A percentile compares a stretch with the other conserved stretches of the same genome.
phyloP scores from a whole-genome alignment of 768 basidiomycete genomes.

The Kwoniella sp. region DNA sequence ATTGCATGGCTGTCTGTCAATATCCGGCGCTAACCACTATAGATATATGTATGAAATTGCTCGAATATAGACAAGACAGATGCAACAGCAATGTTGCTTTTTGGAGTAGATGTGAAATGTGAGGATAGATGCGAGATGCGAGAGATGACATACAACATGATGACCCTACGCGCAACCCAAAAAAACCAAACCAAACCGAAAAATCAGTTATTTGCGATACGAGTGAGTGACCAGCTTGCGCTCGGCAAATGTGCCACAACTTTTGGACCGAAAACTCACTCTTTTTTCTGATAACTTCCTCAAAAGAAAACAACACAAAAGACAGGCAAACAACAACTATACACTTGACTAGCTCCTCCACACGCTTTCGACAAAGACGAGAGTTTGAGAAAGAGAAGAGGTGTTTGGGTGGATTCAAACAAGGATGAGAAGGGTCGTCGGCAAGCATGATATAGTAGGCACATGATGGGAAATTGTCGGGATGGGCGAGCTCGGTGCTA shows the following conservation, averaged over 20 bases:
- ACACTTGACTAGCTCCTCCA: constrained; percentile 1
- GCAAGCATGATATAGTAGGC: too few species aligned
- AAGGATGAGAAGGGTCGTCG: background rate
- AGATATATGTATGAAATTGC: background rate
- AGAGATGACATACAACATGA: constrained; percentile 43
- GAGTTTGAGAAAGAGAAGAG: background rate
- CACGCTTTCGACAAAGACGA: constrained; percentile 2
- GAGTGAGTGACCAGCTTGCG: background rate
- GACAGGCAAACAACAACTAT: constrained; percentile 1
- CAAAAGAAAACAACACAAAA: constrained; percentile 7
- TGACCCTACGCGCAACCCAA: background rate
- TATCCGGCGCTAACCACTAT: background rate
- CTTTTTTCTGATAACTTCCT: constrained; percentile 8
- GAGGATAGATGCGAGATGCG: background rate
- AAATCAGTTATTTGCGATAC: background rate
- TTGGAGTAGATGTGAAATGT: background rate
- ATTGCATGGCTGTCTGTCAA: background rate
- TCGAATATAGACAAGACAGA: constrained; percentile 6
- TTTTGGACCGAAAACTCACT: constrained; percentile 15
- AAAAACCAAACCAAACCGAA: background rate
- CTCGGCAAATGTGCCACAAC: constrained; percentile 2
- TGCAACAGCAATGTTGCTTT: background rate
- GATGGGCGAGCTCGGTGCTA: too few species aligned
- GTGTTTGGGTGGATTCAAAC: background rate
- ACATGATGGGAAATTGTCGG: too few species aligned